Conservation (phyloP, 768 basidiomycete species). For the Lentinus tigrinus region DNA sequence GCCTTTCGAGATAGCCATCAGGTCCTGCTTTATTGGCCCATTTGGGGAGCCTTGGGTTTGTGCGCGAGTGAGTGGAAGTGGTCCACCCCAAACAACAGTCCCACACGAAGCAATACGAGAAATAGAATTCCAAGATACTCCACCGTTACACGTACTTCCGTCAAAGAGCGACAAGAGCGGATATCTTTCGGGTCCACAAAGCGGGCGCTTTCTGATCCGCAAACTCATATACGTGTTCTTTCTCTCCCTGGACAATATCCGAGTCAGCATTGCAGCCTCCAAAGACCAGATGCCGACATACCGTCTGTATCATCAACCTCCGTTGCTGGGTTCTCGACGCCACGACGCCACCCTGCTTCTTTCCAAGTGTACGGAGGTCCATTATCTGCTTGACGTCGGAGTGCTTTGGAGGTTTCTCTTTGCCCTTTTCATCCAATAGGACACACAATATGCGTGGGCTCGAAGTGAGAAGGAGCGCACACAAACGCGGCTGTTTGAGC, state of each 20-base stretch:
- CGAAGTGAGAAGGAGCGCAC: slow-evolving; percentile 6
- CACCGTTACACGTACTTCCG: no score
- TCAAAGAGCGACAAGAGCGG: background rate
- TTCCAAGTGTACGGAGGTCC: background rate
- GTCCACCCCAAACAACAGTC: no score
- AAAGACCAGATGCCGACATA: background rate
- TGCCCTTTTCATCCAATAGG: background rate
- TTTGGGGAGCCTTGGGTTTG: no score
- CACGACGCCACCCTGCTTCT: background rate
- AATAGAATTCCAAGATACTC: no score
- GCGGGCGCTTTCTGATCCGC: background rate
- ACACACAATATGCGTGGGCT: slow-evolving; percentile 11
- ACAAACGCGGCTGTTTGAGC: slow-evolving; percentile 5
- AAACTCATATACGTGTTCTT: background rate
- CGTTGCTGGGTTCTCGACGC: background rate
- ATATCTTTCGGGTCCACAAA: background rate
- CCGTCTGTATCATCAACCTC: background rate
- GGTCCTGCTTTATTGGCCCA: no score
- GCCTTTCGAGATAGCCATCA: no score
- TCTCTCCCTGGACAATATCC: background rate
- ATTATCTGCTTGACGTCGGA: slow-evolving; percentile 8
- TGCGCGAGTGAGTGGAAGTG: no score
- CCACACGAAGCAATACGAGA: no score
- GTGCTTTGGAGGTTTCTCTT: background rate
- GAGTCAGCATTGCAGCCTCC: background rate